Conservation (phyloP, 208 protist species). For the Naegleria fowleri region DNA sequence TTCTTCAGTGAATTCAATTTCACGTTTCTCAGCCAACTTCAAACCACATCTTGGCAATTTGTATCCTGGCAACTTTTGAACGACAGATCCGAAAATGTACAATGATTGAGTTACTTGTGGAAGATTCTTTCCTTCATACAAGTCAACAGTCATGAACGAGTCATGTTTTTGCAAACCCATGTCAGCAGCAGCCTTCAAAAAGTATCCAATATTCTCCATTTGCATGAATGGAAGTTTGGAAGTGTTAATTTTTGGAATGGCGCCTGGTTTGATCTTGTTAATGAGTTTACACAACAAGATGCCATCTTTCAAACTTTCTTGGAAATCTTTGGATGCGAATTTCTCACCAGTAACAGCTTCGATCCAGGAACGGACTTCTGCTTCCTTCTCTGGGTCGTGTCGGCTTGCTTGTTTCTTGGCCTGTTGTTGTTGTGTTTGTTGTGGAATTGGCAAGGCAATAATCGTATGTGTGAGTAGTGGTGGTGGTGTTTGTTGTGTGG, state of each 20-base stretch:
- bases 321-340: slow-evolving; percentile 10
- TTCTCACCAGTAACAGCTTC: slow-evolving; percentile 11
- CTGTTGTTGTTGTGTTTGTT: background rate
- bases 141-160: slow-evolving; percentile 27
- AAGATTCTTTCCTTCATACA: slow-evolving; percentile 31
- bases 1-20: slow-evolving; percentile 29
- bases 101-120: slow-evolving; percentile 19
- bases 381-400: slow-evolving; percentile 20
- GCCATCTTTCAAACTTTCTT: slow-evolving; percentile 8
- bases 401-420: background rate
- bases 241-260: background rate
- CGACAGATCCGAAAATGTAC: background rate
- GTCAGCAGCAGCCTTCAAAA: background rate
- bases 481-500: background rate
- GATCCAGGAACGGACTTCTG: slow-evolving; percentile 11
- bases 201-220: slow-evolving; percentile 26
- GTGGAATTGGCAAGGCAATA: background rate
- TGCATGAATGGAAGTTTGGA: slow-evolving; percentile 24
- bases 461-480: too few relatives aligned
- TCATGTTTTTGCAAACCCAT: slow-evolving; percentile 20
- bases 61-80: slow-evolving; percentile 23
- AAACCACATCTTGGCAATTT: background rate
- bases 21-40: slow-evolving; percentile 2
- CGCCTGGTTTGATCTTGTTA: slow-evolving; percentile 27
- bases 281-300: slow-evolving; percentile 15